Evolutionary conservation across 2,329 filamentous ascomycete genomes (phyloP).

Genomic region (Exophiala oligosperma): DNA sequence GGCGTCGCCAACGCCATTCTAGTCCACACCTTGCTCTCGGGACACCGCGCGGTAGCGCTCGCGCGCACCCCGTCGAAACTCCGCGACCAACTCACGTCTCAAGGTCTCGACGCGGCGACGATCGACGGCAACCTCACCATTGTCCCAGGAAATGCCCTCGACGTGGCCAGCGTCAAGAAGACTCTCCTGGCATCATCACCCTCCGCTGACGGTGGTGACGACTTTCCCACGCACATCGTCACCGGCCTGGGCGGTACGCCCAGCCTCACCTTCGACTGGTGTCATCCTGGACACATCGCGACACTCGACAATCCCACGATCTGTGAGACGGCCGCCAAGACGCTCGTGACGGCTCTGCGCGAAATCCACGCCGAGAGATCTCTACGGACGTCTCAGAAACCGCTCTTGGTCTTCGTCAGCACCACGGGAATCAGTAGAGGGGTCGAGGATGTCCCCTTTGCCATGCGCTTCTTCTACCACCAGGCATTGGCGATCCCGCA

Average conservation of each 20-base stretch:
- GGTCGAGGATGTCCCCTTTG: constrained; percentile 32
- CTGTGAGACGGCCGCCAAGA: constrained; percentile 35
- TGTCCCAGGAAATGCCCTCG: constrained; percentile 48
- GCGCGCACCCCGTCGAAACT: constrained; percentile 54
- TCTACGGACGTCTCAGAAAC: constrained; percentile 8
- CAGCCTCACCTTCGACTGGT: constrained; percentile 28
- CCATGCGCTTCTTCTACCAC: constrained; percentile 37
- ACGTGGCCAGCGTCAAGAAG: constrained; percentile 42
- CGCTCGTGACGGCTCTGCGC: constrained; percentile 30
- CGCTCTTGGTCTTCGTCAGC: constrained; percentile 35
- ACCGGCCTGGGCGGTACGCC: constrained; percentile 46
- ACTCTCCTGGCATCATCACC: constrained; percentile 34
- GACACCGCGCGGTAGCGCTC: constrained; percentile 46
- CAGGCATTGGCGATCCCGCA: constrained; percentile 34
- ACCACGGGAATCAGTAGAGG: constrained; percentile 36
- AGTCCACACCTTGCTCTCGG: constrained; percentile 44
- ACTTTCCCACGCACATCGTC: constrained; percentile 44
- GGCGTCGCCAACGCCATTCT: constrained; percentile 49
- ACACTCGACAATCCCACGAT: constrained; percentile 37
- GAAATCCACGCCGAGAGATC: constrained; percentile 27
- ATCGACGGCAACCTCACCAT: constrained; percentile 45
- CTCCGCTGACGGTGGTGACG: constrained; percentile 13
- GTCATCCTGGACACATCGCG: constrained; percentile 29
- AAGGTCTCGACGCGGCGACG: constrained; percentile 41
- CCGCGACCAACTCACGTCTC: constrained; percentile 39